phyloP scores from a whole-genome alignment of 345 rosid species.

The Bruguiera gymnorhiza region DNA sequence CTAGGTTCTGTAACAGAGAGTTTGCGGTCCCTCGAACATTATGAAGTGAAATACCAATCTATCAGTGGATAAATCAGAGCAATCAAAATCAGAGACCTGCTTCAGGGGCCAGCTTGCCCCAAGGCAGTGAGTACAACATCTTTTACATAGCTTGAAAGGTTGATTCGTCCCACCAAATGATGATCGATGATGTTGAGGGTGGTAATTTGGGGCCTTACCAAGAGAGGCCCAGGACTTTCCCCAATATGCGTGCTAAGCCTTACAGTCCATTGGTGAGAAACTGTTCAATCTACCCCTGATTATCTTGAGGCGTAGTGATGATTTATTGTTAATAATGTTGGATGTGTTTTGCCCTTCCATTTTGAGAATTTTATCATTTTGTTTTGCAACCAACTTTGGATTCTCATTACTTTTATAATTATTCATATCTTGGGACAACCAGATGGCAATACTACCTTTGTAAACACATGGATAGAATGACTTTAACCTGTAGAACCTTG shows the following conservation, averaged over 20 bases:
- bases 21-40: background rate
- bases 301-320: background rate
- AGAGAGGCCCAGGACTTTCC: constrained; percentile 85
- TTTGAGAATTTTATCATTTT: background rate
- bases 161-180: constrained; percentile 59
- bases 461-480: no score
- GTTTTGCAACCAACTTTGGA: background rate
- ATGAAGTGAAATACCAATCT: background rate
- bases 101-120: constrained; percentile 48
- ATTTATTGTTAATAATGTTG: background rate
- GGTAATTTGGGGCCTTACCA: constrained; percentile 65
- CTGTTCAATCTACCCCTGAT: background rate
- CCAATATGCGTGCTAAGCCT: constrained; percentile 80
- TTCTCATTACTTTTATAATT: no score
- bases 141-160: constrained; percentile 35
- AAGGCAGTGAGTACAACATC: constrained; percentile 31
- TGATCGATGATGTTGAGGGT: constrained; percentile 89
- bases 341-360: background rate
- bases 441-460: no score
- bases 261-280: constrained; percentile 64
- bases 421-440: no score
- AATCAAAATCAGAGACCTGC: constrained; percentile 40
- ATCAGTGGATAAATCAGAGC: constrained; percentile 1
- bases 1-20: background rate
- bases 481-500: no score